Evolutionary conservation across 2,329 filamentous ascomycete genomes (phyloP).

Genomic region (Aspergillus quadrilineatus): DNA sequence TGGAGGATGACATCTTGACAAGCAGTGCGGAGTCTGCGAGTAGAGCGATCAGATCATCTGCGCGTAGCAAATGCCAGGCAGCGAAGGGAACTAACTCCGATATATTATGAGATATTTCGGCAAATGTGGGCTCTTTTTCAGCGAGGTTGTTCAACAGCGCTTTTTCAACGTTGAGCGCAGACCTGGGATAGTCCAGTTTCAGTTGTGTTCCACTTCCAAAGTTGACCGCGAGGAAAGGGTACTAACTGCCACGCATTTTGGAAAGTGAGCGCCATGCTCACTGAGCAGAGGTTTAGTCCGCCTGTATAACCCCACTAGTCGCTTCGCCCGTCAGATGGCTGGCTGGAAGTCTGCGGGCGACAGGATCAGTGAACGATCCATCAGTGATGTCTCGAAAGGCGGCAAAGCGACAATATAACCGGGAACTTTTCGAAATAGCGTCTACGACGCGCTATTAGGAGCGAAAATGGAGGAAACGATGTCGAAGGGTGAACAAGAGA

Average conservation of each 20-base stretch:
- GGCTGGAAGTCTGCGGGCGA: slow-evolving; percentile 50
- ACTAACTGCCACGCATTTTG: slow-evolving; percentile 56
- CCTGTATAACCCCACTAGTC: slow-evolving; percentile 51
- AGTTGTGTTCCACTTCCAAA: slow-evolving; percentile 18
- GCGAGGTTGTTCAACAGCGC: slow-evolving; percentile 50
- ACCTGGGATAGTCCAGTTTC: slow-evolving; percentile 25
- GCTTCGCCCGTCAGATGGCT: slow-evolving; percentile 58
- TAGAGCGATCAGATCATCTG: slow-evolving; percentile 8
- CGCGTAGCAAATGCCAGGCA: slow-evolving; percentile 4
- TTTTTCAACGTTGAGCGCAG: slow-evolving; percentile 48
- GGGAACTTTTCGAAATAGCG: slow-evolving; percentile 12
- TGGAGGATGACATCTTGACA: slow-evolving; percentile 71
- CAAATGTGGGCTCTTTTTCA: slow-evolving; percentile 50
- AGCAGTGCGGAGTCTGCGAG: slow-evolving; percentile 63
- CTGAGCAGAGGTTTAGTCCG: slow-evolving; percentile 18
- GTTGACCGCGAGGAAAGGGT: slow-evolving; percentile 13
- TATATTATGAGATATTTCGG: slow-evolving; percentile 49
- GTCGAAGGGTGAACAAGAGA: slow-evolving; percentile 7
- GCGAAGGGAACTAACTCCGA: slow-evolving; percentile 31
- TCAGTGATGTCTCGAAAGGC: slow-evolving; percentile 36
- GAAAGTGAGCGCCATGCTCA: slow-evolving; percentile 47
- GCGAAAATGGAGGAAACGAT: slow-evolving; percentile 5
- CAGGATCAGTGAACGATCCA: slow-evolving; percentile 55
- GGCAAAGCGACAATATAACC: slow-evolving; percentile 17
- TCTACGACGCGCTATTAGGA: slow-evolving; percentile 9